Percentiles rank a stretch among this genome's conserved stretches.
These are phyloP conservation scores for Podila epigama DNA, from an alignment of 192 early-diverging fungal species.

Conservation along the genomic window DNA sequence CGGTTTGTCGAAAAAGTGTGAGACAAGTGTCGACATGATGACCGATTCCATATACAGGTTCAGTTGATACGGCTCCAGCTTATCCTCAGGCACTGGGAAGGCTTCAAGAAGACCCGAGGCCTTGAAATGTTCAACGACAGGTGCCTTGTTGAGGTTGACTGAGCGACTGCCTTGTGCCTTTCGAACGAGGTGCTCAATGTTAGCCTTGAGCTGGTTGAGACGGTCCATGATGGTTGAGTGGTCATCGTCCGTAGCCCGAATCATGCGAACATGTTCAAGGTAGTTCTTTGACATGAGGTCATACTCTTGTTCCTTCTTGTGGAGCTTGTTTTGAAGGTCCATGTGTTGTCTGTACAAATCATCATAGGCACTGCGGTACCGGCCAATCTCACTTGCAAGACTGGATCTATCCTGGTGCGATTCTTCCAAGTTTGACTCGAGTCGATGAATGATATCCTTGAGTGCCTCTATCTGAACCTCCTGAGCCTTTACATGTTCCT, in stretches of 20 bases:
- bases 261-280: slow-evolving; percentile 40
- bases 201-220: slow-evolving; percentile 39
- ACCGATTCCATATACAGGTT: slow-evolving; percentile 48
- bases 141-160: slow-evolving; percentile 28
- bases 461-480: slow-evolving; percentile 7
- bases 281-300: slow-evolving; percentile 50
- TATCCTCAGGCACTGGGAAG: slow-evolving; percentile 35
- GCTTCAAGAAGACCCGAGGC: slow-evolving; percentile 13
- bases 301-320: slow-evolving; percentile 37
- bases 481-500: background rate
- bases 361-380: slow-evolving; percentile 9
- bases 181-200: slow-evolving; percentile 39
- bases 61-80: slow-evolving; percentile 36
- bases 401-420: background rate
- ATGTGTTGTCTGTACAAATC: slow-evolving; percentile 22
- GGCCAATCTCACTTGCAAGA: slow-evolving; percentile 15
- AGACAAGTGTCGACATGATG: slow-evolving; percentile 32
- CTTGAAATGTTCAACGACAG: slow-evolving; percentile 32
- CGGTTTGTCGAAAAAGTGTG: slow-evolving; percentile 28
- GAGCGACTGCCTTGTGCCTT: slow-evolving; percentile 44
- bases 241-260: slow-evolving; percentile 42
- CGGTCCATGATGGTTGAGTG: slow-evolving; percentile 43
- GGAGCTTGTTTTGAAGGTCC: slow-evolving; percentile 29
- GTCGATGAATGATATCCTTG: background rate
- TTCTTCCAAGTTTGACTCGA: slow-evolving; percentile 6